phyloP scores from a whole-genome alignment of 192 early-diverging fungal genomes.

The Coemansia sp. region DNA sequence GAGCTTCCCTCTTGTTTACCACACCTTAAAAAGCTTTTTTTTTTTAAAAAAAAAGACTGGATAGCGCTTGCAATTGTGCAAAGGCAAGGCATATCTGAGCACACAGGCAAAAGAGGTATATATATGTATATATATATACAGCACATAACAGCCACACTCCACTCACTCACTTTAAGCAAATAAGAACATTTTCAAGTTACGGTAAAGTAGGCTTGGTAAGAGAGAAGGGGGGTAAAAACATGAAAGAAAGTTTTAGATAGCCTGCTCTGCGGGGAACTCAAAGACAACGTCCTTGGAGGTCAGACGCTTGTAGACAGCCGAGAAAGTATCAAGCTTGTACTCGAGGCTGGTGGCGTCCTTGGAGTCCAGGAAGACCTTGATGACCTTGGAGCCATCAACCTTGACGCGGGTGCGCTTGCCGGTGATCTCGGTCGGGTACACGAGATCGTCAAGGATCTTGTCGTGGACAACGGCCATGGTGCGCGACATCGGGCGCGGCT shows the following conservation, averaged over 20 bases:
- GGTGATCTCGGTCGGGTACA: conserved; percentile 99
- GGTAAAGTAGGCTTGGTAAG: background rate
- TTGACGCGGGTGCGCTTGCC: conserved; percentile 97
- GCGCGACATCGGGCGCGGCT: conserved; percentile 93
- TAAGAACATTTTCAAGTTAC: too few species aligned
- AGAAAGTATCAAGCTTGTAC: conserved; percentile 99
- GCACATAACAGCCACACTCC: too few species aligned
- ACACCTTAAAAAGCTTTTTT: too few species aligned
- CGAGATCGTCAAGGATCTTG: conserved; percentile 94
- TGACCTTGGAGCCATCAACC: conserved; percentile 89
- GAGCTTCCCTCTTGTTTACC: too few species aligned
- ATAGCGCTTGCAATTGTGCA: too few species aligned
- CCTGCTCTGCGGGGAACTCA: conserved; percentile 80
- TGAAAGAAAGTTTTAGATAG: conserved; percentile 28
- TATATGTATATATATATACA: too few species aligned
- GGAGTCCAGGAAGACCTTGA: conserved; percentile 96
- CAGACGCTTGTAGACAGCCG: conserved; percentile 90
- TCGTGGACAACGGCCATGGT: conserved; percentile 97
- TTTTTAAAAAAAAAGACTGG: too few species aligned
- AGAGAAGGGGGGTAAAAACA: background rate
- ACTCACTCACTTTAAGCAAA: too few species aligned
- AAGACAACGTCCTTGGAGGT: conserved; percentile 99
- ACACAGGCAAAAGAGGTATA: too few species aligned
- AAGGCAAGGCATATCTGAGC: too few species aligned
- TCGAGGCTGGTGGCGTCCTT: conserved; percentile 97